Evolutionary conservation across 352 stramenopile species (phyloP).

Genomic region (Globisporangium carolinianum): DNA sequence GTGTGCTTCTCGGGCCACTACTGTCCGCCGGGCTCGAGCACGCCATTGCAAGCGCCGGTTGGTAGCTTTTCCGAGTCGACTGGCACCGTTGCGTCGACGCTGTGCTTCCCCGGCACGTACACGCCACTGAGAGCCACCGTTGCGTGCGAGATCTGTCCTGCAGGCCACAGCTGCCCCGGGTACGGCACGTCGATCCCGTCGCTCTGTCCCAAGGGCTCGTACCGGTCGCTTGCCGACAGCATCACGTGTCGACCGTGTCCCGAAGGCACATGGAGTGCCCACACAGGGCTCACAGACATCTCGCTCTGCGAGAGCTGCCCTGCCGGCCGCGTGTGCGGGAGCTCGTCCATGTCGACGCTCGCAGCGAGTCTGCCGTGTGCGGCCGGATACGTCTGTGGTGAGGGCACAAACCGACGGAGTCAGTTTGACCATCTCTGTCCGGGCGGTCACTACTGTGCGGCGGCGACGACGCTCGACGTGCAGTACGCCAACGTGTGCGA

Average conservation of each 20-base stretch:
- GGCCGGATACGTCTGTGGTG: constrained; percentile 91
- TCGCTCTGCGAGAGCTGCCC: constrained; percentile 94
- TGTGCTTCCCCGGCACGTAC: constrained; percentile 97
- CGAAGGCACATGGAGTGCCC: constrained; percentile 91
- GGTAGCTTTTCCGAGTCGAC: constrained; percentile 87
- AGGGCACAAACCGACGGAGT: constrained; percentile 83
- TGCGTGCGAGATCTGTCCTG: constrained; percentile 89
- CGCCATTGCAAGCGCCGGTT: constrained; percentile 86
- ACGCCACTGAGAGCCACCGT: constrained; percentile 87
- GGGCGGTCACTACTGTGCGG: constrained; percentile 86
- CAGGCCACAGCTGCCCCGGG: constrained; percentile 88
- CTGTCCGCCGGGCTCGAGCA: constrained; percentile 87
- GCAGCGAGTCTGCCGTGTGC: constrained; percentile 82
- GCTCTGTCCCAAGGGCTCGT: constrained; percentile 91
- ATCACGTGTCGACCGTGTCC: constrained; percentile 94
- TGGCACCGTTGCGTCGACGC: constrained; percentile 88
- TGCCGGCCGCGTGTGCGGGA: constrained; percentile 90
- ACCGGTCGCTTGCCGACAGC: constrained; percentile 92
- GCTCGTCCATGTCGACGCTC: constrained; percentile 83
- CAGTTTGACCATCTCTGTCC: constrained; percentile 93
- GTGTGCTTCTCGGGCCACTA: constrained; percentile 95
- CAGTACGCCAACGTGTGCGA: constrained; percentile 88
- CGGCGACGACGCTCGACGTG: constrained; percentile 68
- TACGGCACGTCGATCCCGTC: constrained; percentile 96
- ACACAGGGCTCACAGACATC: constrained; percentile 91